Percentiles rank a stretch among this genome's conserved stretches.
These are phyloP conservation scores for Rutstroemia sp. DNA, from an alignment of 2,329 filamentous ascomycete species.

Conservation along the genomic window DNA sequence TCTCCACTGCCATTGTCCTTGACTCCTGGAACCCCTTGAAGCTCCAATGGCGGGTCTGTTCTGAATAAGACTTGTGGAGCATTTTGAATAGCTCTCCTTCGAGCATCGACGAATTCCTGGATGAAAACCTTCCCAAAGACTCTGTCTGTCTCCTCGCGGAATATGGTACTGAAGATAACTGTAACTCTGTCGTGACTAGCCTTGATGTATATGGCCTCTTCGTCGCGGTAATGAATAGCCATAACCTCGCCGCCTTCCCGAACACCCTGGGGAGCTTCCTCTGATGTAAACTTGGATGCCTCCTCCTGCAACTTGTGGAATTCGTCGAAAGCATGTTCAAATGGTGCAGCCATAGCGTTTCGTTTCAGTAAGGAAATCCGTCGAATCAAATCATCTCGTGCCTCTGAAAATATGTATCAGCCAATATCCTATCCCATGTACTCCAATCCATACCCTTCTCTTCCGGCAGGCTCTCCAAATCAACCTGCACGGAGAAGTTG, in stretches of 20 bases:
- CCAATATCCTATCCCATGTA: background rate
- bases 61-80: slow-evolving; percentile 95
- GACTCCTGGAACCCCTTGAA: slow-evolving; percentile 82
- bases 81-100: slow-evolving; percentile 93
- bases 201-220: slow-evolving; percentile 98
- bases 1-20: slow-evolving; percentile 69
- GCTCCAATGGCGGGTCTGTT: slow-evolving; percentile 86
- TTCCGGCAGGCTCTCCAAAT: slow-evolving; percentile 78
- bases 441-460: slow-evolving; percentile 54
- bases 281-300: slow-evolving; percentile 85
- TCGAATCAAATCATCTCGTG: slow-evolving; percentile 75
- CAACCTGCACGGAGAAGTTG: slow-evolving; percentile 89
- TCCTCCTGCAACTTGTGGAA: slow-evolving; percentile 81
- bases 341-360: slow-evolving; percentile 97
- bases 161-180: slow-evolving; percentile 97
- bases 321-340: slow-evolving; percentile 93
- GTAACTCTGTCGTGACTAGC: slow-evolving; percentile 95
- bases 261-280: slow-evolving; percentile 87
- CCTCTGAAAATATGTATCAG: slow-evolving; percentile 42
- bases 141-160: slow-evolving; percentile 93
- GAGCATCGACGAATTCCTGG: slow-evolving; percentile 96
- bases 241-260: slow-evolving; percentile 86
- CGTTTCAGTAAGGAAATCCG: slow-evolving; percentile 90
- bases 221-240: slow-evolving; percentile 96
- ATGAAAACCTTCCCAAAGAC: slow-evolving; percentile 98